phyloP scores from a whole-genome alignment of 176 grass and related monocot genomes.

The Oryza glumipatula region DNA sequence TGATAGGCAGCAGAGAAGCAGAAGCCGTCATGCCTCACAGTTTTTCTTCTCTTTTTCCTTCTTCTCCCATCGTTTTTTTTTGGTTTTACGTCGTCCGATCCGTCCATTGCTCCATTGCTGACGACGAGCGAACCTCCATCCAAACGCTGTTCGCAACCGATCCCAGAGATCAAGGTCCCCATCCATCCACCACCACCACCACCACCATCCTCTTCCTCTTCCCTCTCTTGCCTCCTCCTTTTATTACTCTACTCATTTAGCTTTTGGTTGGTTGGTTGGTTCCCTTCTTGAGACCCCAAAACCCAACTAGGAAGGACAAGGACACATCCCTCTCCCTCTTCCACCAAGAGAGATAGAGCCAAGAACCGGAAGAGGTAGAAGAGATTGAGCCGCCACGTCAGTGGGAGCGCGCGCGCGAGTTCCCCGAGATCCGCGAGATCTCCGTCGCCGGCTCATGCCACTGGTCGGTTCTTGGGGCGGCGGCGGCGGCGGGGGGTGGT shows the following conservation, averaged over 20 bases:
- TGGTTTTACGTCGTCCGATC: not conserved
- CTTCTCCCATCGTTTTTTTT: not conserved
- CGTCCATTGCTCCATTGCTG: not conserved
- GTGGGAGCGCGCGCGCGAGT: conserved; percentile 26
- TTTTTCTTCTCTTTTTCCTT: not conserved
- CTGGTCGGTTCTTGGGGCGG: conserved; percentile 10
- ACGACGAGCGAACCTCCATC: not conserved
- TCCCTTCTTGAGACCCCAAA: conserved; percentile 41
- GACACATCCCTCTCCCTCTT: not conserved
- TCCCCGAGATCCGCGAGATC: conserved; percentile 53
- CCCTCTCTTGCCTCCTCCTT: conserved; percentile 33
- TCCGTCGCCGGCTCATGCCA: conserved; percentile 10
- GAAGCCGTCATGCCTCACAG: not conserved
- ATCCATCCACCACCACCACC: conserved; percentile 34
- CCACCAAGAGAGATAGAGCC: conserved; percentile 22
- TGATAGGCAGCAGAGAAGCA: not conserved
- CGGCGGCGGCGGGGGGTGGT: conserved; percentile 4
- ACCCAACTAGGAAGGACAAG: conserved; percentile 10
- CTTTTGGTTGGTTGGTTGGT: conserved; percentile 56
- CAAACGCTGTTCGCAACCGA: conserved; percentile 33
- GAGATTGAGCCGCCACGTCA: not conserved
- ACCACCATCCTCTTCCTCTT: not conserved
- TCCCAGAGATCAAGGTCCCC: conserved; percentile 48
- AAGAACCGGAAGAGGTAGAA: not conserved
- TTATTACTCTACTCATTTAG: conserved; percentile 43